Base-by-base conservation (phyloP, 768 basidiomycete genomes). In the Royoungia palumana region DNA sequence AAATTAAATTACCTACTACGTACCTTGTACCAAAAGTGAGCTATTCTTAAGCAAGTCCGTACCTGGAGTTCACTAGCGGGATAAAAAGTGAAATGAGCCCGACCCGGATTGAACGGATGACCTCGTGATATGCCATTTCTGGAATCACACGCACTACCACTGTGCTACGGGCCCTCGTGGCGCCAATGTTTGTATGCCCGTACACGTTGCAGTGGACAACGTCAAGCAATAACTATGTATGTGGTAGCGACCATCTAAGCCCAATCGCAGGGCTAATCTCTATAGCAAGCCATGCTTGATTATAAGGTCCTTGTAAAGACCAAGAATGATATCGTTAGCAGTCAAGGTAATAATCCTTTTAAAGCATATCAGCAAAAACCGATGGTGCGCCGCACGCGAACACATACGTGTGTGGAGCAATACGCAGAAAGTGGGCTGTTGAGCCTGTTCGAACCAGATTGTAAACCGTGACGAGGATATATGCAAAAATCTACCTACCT, bases 361-460 rank as follows among this genome's bases (percentile, higher is more conserved):
- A 20, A 17, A 35, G 28, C 35, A 6, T 47, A 14, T 51, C 17
- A 56, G 49, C 10, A 54, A 37, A n/a, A 24, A 39, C 36, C 34
- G 39, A 24, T 6, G 25, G 24, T 14, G 20, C n/a, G 9, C 2
- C 6, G 10, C n/a, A n/a, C 13, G 17, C 9, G 27, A 6, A 59
- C 21, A 65, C 82, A 69, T 61, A 88, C 86, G 94, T 94, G 67
- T 94, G 91, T 27, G 93, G 94, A 14, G 88, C 89, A 62, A 95
- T 95, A 32, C 94, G 80, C 58, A 94, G 62, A 69, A 96, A 90
- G 67, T 97, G 95, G 3, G 95, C 94, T 0, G 90, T 90, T 3
- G 92, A 92, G 35, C 95, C 89, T 92, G 55, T 30, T 42, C 38
- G 3, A 50, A 28, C 11, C 10, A 2, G 16, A 5, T 42, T 10